These are phyloP conservation scores for Penicillium sp. DNA, from an alignment of 2,329 filamentous ascomycete species.

Conservation along the genomic window DNA sequence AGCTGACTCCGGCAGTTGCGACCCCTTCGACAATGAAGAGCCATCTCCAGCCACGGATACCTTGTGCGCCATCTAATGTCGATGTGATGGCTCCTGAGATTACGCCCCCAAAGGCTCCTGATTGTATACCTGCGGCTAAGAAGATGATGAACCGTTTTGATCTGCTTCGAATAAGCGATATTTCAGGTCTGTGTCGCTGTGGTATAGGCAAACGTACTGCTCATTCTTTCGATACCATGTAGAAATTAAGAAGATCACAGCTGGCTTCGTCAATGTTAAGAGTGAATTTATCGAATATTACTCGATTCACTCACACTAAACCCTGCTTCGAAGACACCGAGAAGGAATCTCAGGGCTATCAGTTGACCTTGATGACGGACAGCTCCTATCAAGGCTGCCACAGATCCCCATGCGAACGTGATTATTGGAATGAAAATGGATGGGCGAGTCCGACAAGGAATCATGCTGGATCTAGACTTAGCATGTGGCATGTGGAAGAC, in stretches of 20 bases:
- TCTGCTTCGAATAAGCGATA: not conserved
- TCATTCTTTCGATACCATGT: constrained; percentile 6
- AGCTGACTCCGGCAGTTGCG: constrained; percentile 1
- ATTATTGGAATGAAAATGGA: constrained; percentile 5
- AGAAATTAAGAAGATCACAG: constrained; percentile 5
- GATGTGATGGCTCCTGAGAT: constrained; percentile 2
- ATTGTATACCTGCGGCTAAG: constrained; percentile 2
- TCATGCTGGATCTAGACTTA: not conserved
- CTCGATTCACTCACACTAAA: not conserved
- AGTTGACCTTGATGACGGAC: not conserved
- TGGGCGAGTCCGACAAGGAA: not conserved
- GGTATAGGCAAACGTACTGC: not conserved
- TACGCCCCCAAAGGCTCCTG: constrained; percentile 6
- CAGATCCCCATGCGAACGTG: not conserved
- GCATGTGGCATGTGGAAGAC: not conserved
- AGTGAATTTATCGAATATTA: not conserved
- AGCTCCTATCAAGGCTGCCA: constrained; percentile 1
- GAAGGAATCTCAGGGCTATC: not conserved
- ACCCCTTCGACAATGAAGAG: constrained; percentile 7
- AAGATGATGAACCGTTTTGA: constrained; percentile 5
- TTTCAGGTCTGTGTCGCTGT: not conserved
- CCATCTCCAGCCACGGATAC: constrained; percentile 7
- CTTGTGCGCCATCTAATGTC: constrained; percentile 3
- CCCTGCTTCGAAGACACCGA: constrained; percentile 3
- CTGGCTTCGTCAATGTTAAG: not conserved